Base-by-base conservation (phyloP, 2,329 filamentous ascomycete genomes). In the Ceratocystis huliohia region DNA sequence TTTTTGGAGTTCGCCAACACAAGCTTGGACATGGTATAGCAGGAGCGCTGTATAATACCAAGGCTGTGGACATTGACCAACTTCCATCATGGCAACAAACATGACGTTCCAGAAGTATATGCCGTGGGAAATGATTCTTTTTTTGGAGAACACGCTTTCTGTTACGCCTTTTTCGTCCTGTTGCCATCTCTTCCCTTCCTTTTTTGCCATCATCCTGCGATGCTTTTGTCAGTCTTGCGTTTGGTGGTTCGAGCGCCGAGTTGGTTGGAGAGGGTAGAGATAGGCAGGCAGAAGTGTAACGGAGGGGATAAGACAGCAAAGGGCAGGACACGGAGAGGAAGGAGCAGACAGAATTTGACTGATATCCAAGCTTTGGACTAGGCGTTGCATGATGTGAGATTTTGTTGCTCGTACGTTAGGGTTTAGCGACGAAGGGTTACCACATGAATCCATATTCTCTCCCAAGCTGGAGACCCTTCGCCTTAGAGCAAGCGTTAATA, bases 21-120 rank as follows among this genome's bases (percentile, higher is more conserved):
- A 57, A 57, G 53, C 53, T 57, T 33, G 25, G 53, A 57, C 53
- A 28, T 33, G 28, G 13, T 57, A 22, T 57, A 33, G 5, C n/a
- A 53, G 17, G n/a, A 22, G 7, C 48, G 22, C 22, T 53, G 48
- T 53, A 53, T 53, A 53, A 22, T 2, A 48, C 17, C 17, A 30
- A 28, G 53, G 30, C 53, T 25, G n/a, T 25, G 53, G 10, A 57
- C 53, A 28, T 6, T 15, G 53, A 22, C 53, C 53, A 57, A 28
- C 53, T 57, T 41, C 33, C 53, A 57, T 25, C 28, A 57, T 57
- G 25, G 28, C 53, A 57, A 57, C 53, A 30, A 57, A 57, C 53
- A 30, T 30, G 25, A 57, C 22, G 53, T 57, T 33, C 13, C 25
- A 57, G 53, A 57, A 33, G 17, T 57, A 57, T 57, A 57, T 57